Conservation (phyloP, 2,329 filamentous ascomycete species). For the Chrysosporium keratinophilum region DNA sequence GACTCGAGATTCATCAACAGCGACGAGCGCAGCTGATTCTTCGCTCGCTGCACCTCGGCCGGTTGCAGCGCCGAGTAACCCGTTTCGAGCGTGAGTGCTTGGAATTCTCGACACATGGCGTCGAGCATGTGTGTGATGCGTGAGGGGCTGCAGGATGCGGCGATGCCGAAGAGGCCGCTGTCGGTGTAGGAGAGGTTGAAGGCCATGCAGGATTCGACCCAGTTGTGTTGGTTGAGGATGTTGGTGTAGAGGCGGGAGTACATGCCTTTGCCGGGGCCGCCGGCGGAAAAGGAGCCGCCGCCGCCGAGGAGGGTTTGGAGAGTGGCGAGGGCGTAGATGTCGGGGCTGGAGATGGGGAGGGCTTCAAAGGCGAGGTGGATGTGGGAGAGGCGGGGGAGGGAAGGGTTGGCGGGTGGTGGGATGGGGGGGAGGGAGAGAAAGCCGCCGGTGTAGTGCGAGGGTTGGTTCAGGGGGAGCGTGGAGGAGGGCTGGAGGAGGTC, state of each 20-base stretch:
- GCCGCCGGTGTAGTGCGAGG: constrained; percentile 84
- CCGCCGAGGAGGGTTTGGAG: constrained; percentile 92
- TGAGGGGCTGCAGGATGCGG: constrained; percentile 69
- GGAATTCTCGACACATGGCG: constrained; percentile 86
- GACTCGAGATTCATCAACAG: constrained; percentile 96
- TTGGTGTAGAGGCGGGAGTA: constrained; percentile 96
- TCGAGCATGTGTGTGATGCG: constrained; percentile 78
- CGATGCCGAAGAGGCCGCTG: constrained; percentile 88
- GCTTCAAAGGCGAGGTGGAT: constrained; percentile 95
- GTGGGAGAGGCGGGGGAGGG: constrained; percentile 71
- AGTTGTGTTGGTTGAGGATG: constrained; percentile 92
- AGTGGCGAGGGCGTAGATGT: constrained; percentile 93
- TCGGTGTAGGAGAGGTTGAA: constrained; percentile 98
- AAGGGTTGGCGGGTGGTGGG: constrained; percentile 65
- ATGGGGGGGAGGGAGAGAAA: constrained; percentile 77
- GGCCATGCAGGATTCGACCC: constrained; percentile 90
- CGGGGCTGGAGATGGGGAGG: constrained; percentile 74
- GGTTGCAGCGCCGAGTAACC: constrained; percentile 63
- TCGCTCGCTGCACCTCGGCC: constrained; percentile 77
- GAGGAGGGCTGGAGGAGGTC: constrained; percentile 35
- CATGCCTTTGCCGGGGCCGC: constrained; percentile 97
- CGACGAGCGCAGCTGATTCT: constrained; percentile 86
- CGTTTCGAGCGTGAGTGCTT: constrained; percentile 61
- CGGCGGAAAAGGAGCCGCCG: constrained; percentile 91
- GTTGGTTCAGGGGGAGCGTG: constrained; percentile 48